Evolutionary conservation across 805 yeast species (phyloP).

Genomic region (Maudiozyma serrabonitensis): DNA sequence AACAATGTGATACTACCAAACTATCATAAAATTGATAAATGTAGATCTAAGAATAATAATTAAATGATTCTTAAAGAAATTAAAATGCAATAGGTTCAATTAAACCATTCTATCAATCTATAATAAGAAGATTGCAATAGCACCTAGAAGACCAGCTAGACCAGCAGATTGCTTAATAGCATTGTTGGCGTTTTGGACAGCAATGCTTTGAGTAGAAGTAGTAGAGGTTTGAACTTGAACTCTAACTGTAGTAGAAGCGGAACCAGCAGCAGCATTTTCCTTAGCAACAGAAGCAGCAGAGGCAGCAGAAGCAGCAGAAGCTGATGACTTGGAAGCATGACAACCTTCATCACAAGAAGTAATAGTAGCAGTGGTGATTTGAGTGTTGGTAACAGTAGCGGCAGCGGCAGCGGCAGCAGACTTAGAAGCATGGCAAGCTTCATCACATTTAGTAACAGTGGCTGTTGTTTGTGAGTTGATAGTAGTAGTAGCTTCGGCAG

Average conservation of each 20-base stretch:
- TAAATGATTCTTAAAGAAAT: background rate
- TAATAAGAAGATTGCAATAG: slow-evolving; percentile 6
- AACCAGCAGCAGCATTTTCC: background rate
- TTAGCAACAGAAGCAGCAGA: background rate
- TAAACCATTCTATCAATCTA: background rate
- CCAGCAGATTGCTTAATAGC: slow-evolving; percentile 6
- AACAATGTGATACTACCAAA: too few species aligned
- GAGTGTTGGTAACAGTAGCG: background rate
- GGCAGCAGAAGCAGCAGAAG: background rate
- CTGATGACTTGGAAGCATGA: background rate
- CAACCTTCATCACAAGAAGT: background rate
- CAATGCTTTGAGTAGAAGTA: slow-evolving; percentile 3
- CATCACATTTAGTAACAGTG: slow-evolving; percentile 7
- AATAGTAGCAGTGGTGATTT: background rate
- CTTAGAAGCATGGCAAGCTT: slow-evolving; percentile 6
- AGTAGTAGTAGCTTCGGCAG: background rate
- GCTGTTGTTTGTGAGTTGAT: background rate
- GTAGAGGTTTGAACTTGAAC: background rate
- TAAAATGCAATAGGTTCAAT: background rate
- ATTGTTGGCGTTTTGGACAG: slow-evolving; percentile 8
- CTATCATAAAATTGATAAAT: background rate
- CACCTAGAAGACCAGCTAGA: slow-evolving; percentile 8
- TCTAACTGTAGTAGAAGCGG: slow-evolving; percentile 1
- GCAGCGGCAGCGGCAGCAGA: slow-evolving; percentile 1
- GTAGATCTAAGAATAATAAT: background rate